Conservation (phyloP, 495 filamentous ascomycete genomes). For the Penicillium tannophilum region DNA sequence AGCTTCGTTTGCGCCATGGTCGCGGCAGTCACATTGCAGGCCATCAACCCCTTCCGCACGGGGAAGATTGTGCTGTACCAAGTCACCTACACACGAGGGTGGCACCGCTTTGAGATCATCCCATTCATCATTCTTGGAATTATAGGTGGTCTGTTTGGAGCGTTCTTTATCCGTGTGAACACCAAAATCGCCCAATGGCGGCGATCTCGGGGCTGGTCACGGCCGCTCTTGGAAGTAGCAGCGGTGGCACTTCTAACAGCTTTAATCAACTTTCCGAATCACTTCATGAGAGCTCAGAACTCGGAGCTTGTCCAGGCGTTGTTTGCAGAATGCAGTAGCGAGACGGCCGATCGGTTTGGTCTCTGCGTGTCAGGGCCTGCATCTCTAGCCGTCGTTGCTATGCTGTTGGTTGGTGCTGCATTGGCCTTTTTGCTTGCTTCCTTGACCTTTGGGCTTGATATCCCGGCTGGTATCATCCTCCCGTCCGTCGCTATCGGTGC, state of each 20-base stretch:
- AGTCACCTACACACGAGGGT: constrained; percentile 87
- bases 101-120: constrained; percentile 93
- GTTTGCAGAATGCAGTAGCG: constrained; percentile 83
- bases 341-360: constrained; percentile 78
- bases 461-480: constrained; percentile 94
- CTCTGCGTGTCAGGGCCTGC: constrained; percentile 79
- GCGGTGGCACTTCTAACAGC: constrained; percentile 77
- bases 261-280: constrained; percentile 89
- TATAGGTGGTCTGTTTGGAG: constrained; percentile 88
- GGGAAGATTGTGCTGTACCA: constrained; percentile 97
- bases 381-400: constrained; percentile 71
- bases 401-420: constrained; percentile 76
- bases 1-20: constrained; percentile 99
- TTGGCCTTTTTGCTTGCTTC: constrained; percentile 85
- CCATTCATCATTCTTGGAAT: constrained; percentile 88
- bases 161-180: constrained; percentile 91
- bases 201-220: constrained; percentile 54
- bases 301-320: constrained; percentile 90
- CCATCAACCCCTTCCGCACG: constrained; percentile 91
- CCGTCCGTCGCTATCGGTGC: constrained; percentile 98
- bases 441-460: constrained; percentile 93
- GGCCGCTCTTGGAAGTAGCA: constrained; percentile 75
- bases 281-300: constrained; percentile 90
- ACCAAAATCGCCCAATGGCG: constrained; percentile 86
- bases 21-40: constrained; percentile 89